Conservation (phyloP, 768 basidiomycete species). For the Lyophyllum semitale region DNA sequence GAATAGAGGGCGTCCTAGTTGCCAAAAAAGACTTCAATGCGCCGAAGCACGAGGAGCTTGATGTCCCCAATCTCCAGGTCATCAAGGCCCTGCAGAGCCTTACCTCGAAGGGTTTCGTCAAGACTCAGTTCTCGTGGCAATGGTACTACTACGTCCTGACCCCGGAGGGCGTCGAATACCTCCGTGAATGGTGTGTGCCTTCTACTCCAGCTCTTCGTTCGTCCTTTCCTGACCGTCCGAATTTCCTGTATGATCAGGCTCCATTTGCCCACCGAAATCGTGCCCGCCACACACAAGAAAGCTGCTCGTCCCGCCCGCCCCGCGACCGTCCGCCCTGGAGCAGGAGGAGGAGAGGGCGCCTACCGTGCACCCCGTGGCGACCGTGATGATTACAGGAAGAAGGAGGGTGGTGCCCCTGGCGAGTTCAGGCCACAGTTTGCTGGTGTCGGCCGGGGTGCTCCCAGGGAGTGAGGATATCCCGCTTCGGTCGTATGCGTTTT, state of each 20-base stretch:
- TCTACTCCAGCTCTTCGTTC: neutral
- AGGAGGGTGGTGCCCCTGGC: conserved; percentile 84
- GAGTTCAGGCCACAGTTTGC: conserved; percentile 89
- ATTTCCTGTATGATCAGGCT: conserved; percentile 68
- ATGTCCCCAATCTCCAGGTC: conserved; percentile 69
- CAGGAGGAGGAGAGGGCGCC: conserved; percentile 73
- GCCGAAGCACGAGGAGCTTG: conserved; percentile 91
- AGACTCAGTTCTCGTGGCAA: conserved; percentile 99
- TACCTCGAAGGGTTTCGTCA: conserved; percentile 82
- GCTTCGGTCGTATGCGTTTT: conserved; percentile 18
- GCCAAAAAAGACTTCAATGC: conserved; percentile 99
- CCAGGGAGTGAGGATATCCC: conserved; percentile 55
- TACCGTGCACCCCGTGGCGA: conserved; percentile 90
- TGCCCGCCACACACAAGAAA: conserved; percentile 97
- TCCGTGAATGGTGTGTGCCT: conserved; percentile 76
- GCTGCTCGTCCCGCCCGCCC: conserved; percentile 86
- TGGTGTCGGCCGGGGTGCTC: conserved; percentile 87
- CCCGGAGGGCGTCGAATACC: conserved; percentile 95
- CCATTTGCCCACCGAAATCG: conserved; percentile 93
- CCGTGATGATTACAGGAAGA: conserved; percentile 91
- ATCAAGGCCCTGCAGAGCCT: conserved; percentile 74
- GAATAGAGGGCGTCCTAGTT: conserved; percentile 89
- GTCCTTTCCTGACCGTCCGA: neutral
- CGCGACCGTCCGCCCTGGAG: conserved; percentile 69
- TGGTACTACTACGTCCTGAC: conserved; percentile 99